Percentiles rank a stretch among this genome's conserved stretches.
These are phyloP conservation scores for Diaporthe amygdali DNA, from an alignment of 2,329 filamentous ascomycete species.

Conservation along the genomic window DNA sequence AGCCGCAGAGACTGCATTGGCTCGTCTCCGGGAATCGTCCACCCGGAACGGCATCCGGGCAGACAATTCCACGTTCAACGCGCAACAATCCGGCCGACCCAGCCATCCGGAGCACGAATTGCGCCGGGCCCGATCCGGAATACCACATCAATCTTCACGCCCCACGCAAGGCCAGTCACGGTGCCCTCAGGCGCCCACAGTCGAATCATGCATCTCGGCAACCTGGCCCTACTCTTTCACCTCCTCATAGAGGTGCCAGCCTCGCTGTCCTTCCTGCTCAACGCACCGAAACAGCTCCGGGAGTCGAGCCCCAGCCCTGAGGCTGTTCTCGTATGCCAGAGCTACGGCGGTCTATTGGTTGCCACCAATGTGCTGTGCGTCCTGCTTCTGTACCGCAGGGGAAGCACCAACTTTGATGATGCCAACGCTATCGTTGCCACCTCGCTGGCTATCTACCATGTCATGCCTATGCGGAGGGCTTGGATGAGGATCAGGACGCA, in stretches of 20 bases:
- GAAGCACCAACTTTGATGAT: constrained; percentile 36
- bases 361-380: constrained; percentile 50
- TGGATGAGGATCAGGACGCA: constrained; percentile 37
- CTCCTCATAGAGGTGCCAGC: constrained; percentile 34
- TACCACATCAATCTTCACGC: not conserved
- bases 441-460: constrained; percentile 53
- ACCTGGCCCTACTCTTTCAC: constrained; percentile 19
- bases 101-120: not conserved
- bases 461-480: constrained; percentile 53
- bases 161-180: not conserved
- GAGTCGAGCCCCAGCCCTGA: constrained; percentile 41
- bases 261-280: constrained; percentile 50
- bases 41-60: not conserved
- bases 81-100: not conserved
- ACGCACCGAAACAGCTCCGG: constrained; percentile 46
- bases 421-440: constrained; percentile 40
- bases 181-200: not conserved
- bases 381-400: constrained; percentile 43
- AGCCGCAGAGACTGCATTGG: not conserved
- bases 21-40: not conserved
- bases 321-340: constrained; percentile 49
- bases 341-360: constrained; percentile 53
- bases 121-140: not conserved
- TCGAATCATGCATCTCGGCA: constrained; percentile 12
- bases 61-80: not conserved